phyloP scores from a whole-genome alignment of 495 filamentous ascomycete species.

The Baudoinia panamericana region DNA sequence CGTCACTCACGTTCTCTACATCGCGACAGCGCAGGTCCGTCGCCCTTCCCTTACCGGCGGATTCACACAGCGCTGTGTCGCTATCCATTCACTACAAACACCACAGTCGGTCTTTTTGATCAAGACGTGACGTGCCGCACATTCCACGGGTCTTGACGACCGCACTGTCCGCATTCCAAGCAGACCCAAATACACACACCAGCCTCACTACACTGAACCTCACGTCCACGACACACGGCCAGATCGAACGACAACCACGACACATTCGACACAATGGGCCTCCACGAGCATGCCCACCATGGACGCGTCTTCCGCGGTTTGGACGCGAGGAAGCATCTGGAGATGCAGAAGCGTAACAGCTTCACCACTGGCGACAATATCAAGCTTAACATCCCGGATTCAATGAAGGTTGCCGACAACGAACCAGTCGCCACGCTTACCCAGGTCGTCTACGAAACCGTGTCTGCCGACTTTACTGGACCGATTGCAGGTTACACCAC shows the following conservation, averaged over 20 bases:
- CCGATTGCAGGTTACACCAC: conserved; percentile 11
- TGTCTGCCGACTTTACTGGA: conserved; percentile 11
- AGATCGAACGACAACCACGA: background rate
- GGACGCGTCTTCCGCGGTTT: conserved; percentile 14
- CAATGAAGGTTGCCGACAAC: conserved; percentile 6
- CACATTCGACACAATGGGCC: conserved; percentile 9
- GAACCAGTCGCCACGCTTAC: background rate
- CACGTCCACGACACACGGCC: background rate
- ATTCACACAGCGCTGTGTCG: conserved; percentile 1
- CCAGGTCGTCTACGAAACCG: conserved; percentile 11
- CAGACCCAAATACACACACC: no score
- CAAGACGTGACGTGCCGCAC: no score
- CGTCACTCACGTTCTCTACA: conserved; percentile 2
- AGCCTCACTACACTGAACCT: conserved; percentile 2
- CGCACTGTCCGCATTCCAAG: conserved; percentile 5
- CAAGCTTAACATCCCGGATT: conserved; percentile 4
- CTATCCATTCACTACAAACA: conserved; percentile 1
- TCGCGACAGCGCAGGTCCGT: conserved; percentile 10
- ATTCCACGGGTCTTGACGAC: background rate
- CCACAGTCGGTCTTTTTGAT: no score
- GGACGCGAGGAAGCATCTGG: conserved; percentile 7
- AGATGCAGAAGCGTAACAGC: conserved; percentile 17
- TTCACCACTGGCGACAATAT: conserved; percentile 4
- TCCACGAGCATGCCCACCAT: conserved; percentile 10
- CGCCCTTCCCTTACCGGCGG: conserved; percentile 11